Evolutionary conservation across 2,329 filamentous ascomycete species (phyloP).

Genomic region (Parastagonospora nodorum): DNA sequence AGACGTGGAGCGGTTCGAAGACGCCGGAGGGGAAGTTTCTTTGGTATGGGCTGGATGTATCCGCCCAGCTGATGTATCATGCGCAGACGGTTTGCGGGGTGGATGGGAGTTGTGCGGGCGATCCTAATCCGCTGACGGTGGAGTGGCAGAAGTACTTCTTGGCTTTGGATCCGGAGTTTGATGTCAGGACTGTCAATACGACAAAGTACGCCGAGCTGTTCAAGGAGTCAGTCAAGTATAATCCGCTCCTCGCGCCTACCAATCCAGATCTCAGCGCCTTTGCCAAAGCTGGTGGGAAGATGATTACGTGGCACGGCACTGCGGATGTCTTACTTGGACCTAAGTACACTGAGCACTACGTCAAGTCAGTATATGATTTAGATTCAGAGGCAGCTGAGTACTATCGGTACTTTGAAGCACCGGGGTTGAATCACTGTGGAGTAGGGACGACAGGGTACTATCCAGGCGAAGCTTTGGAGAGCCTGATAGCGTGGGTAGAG

Average conservation of each 20-base stretch:
- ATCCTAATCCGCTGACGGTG: slow-evolving; percentile 3
- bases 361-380: slow-evolving; percentile 14
- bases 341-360: slow-evolving; percentile 18
- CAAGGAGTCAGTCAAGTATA: slow-evolving; percentile 12
- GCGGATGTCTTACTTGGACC: slow-evolving; percentile 16
- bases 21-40: slow-evolving; percentile 13
- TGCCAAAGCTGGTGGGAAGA: slow-evolving; percentile 23
- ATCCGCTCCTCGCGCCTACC: slow-evolving; percentile 14
- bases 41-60: slow-evolving; percentile 15
- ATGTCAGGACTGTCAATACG: slow-evolving; percentile 8
- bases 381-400: slow-evolving; percentile 23
- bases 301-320: slow-evolving; percentile 28
- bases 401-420: slow-evolving; percentile 40
- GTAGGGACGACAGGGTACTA: slow-evolving; percentile 21
- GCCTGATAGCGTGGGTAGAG: slow-evolving; percentile 37
- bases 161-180: slow-evolving; percentile 9
- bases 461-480: slow-evolving; percentile 25
- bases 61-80: slow-evolving; percentile 4
- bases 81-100: background rate
- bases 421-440: slow-evolving; percentile 35
- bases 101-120: slow-evolving; percentile 14
- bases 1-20: slow-evolving; percentile 18
- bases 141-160: background rate
- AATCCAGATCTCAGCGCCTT: slow-evolving; percentile 16
- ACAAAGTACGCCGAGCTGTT: slow-evolving; percentile 11